Evolutionary conservation across 495 filamentous ascomycete genomes (phyloP).

Genomic region (Penicillium subrubescens): DNA sequence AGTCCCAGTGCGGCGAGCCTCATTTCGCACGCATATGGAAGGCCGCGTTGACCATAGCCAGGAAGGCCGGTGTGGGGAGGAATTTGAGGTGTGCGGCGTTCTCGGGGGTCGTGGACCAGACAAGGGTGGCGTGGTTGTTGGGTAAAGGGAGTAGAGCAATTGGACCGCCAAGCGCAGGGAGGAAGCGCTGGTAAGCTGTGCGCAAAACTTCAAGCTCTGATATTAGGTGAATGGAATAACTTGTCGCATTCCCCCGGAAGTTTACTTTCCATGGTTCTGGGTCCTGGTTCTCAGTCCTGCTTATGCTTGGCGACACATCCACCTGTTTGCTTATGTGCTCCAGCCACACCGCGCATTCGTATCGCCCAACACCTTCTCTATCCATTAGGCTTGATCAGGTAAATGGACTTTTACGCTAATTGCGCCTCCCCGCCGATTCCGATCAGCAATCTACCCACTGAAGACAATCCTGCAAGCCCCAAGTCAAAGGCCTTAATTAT

Average conservation of each 20-base stretch:
- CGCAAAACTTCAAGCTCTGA: constrained; percentile 33
- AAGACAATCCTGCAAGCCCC: not conserved
- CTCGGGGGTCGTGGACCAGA: constrained; percentile 86
- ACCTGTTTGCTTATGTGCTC: not conserved
- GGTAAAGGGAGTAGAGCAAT: constrained; percentile 90
- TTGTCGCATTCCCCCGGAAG: too few species aligned
- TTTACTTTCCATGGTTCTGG: not conserved
- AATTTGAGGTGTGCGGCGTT: constrained; percentile 80
- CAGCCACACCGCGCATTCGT: not conserved
- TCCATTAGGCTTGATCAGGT: not conserved
- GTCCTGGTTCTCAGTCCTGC: not conserved
- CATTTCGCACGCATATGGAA: constrained; percentile 50
- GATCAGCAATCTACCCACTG: not conserved
- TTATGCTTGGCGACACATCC: not conserved
- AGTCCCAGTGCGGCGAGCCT: too few species aligned
- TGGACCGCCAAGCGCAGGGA: constrained; percentile 77
- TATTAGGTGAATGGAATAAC: too few species aligned
- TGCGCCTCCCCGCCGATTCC: not conserved
- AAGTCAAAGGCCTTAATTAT: not conserved
- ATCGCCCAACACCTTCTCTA: not conserved
- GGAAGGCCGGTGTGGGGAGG: constrained; percentile 69
- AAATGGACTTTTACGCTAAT: not conserved
- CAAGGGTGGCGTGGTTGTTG: constrained; percentile 76
- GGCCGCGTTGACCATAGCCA: constrained; percentile 88
- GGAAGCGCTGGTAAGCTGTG: constrained; percentile 92